Evolutionary conservation across 1,139 yeast species (phyloP).

Genomic region (Blastobotrys buckinghamii): DNA sequence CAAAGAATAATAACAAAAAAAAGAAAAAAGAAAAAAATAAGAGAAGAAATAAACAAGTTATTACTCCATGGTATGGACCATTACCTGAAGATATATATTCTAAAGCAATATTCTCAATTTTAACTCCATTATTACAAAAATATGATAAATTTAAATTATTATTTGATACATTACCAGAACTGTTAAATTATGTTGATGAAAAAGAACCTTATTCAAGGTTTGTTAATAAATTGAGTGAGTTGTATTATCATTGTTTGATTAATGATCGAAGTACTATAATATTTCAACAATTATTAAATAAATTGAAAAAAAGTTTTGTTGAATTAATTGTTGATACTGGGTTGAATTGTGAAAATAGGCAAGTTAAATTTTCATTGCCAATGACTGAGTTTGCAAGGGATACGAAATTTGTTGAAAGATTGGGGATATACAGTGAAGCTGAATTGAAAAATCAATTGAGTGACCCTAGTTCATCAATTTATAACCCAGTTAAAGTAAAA

Average conservation of each 20-base stretch:
- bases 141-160: not conserved
- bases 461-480: constrained; percentile 2
- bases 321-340: not conserved
- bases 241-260: not conserved
- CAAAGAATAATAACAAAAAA: not conserved
- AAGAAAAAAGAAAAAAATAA: not conserved
- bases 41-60: not conserved
- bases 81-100: not conserved
- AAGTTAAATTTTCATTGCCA: not conserved
- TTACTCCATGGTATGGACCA: too few relatives aligned
- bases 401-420: not conserved
- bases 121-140: not conserved
- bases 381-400: constrained; percentile 6
- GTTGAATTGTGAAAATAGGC: not conserved
- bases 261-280: not conserved
- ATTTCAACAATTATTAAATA: not conserved
- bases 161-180: not conserved
- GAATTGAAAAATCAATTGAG: not conserved
- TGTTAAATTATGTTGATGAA: not conserved
- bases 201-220: not conserved
- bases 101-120: not conserved
- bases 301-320: not conserved
- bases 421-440: not conserved
- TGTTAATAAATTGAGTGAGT: not conserved
- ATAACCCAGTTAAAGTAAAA: not conserved